Percentiles rank a stretch among this genome's conserved stretches.
Conservation (phyloP, 1,139 yeast genomes). For the Candida neerlandica region DNA sequence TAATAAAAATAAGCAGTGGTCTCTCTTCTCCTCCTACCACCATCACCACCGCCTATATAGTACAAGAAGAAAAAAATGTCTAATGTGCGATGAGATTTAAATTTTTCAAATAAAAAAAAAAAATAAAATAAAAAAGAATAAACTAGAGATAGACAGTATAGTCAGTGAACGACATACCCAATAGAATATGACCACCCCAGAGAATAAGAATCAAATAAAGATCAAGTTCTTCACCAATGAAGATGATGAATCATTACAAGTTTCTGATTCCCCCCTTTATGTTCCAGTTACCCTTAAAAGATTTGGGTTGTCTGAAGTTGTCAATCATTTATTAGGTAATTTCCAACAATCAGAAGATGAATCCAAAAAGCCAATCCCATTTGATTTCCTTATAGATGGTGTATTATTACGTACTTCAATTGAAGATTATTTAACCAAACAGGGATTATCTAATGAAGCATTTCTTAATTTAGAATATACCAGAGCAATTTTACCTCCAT, state of each 20-base stretch:
- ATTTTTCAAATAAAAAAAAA: slow-evolving; percentile 1
- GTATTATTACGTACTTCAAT: slow-evolving; percentile 74
- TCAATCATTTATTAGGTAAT: slow-evolving; percentile 72
- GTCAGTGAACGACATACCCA: neutral
- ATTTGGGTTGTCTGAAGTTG: slow-evolving; percentile 92
- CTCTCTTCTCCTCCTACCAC: too few species aligned
- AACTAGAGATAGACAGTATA: neutral
- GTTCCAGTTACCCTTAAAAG: slow-evolving; percentile 87
- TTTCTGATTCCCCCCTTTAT: slow-evolving; percentile 80
- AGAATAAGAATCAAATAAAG: slow-evolving; percentile 55
- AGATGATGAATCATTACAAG: slow-evolving; percentile 68
- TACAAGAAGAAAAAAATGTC: neutral
- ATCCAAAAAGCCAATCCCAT: slow-evolving; percentile 72
- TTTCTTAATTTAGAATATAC: slow-evolving; percentile 84
- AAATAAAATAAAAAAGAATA: neutral
- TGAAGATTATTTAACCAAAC: slow-evolving; percentile 71
- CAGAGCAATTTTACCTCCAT: slow-evolving; percentile 90
- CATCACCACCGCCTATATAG: neutral
- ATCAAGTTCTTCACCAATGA: slow-evolving; percentile 86
- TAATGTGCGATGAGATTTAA: slow-evolving; percentile 8
- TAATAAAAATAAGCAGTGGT: too few species aligned
- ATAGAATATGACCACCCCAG: slow-evolving; percentile 13
- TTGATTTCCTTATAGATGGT: slow-evolving; percentile 90
- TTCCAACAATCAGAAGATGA: slow-evolving; percentile 22
- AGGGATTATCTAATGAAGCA: slow-evolving; percentile 84